Evolutionary conservation across 2,329 filamentous ascomycete species (phyloP), one percentile per base, ranked within the genome.

Genomic region (Ophiocordyceps camponoti-leonardi): DNA sequence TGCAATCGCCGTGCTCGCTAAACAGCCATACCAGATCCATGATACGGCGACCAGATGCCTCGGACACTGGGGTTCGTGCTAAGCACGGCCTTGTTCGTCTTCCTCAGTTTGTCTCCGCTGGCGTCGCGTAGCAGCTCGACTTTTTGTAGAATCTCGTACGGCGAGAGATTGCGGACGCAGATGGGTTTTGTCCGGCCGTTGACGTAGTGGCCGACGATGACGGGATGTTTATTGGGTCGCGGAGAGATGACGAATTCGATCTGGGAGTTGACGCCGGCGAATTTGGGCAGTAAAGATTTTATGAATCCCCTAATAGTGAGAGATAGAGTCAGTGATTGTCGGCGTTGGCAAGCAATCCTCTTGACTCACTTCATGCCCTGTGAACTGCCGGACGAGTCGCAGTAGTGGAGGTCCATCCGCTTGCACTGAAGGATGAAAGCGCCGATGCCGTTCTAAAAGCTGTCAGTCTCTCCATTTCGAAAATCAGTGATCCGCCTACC

Each of bases 341-440:
- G 16, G 31, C 31, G 14, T 14, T 33, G 13, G 6, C 31, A 2
- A 6, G n/a, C 16, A 13, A 20, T 6, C 8, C 11, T 14, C 1
- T 28, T 20, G 7, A 53, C 74, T 51, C 72, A 92, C 85, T 94
- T 92, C 87, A 96, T 95, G 60, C 92, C 92, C 58, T 71, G 79
- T 35, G 90, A 96, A 63, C 86, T 94, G 51, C 88, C 92, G 47
- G 84, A 86, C 77, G 83, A 88, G 73, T 96, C 87, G 71, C 92
- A 96, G 71, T 94, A 98, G 69, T 94, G 85, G 60, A 98, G 86
- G 63, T 94, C 86, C 63, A 98, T 72, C 60, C 82, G 84, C 72
- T 86, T 94, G 79, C 92, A 98, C 71, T 94, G 90, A 48, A 95
- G 77, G 65, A 98, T 86, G 71, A 96, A 96, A 61, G 88, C 85